Evolutionary conservation across 192 early-diverging fungal species (phyloP), one percentile per base, ranked within the genome.

Genomic region (Coemansia sp.): DNA sequence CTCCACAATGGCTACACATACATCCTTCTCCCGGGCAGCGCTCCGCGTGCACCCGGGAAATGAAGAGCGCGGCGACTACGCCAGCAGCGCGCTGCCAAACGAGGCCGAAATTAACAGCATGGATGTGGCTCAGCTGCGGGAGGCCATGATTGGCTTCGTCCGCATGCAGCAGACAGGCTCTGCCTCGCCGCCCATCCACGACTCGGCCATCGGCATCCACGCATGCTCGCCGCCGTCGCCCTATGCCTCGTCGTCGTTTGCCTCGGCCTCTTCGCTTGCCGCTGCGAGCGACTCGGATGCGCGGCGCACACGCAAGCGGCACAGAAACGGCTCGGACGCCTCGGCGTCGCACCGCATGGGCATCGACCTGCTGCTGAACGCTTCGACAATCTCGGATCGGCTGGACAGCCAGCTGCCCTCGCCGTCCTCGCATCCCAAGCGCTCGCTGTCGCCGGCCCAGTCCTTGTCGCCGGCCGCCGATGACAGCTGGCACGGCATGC

Each of bases 61-160:
- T 25, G 40, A 38, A 42, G 25, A 31, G 54, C 29, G 31, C 54
- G 16, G 48, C 25, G 29, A 22, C 31, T 47, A 68, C 58, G 38
- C 60, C 50, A 32, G 32, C 33, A 32, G 30, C 12, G 56, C 33
- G n/a, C 53, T 69, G 32, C 73, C 67, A 49, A 62, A 76, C 45
- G 66, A 76, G 63, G 67, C 59, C 42, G 73, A 76, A 38, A 66
- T 69, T 56, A 65, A 76, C 42, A 54, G 55, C 19, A 76, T 76
- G 73, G 64, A 51, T 56, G 73, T 63, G 73, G 73, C 73, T 60
- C 59, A 69, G 73, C 60, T 76, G 50, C 62, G 73, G 18, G 52
- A 68, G 30, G 32, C 52, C 35, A 46, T 69, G 54, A 46, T 68
- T 22, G 64, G 44, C 38, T 29, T 76, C 60, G 67, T 69, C 21